Percentiles rank a stretch among this genome's conserved stretches.
phyloP scores from a whole-genome alignment of 2,329 filamentous ascomycete species.

The Simplicillium sp. region DNA sequence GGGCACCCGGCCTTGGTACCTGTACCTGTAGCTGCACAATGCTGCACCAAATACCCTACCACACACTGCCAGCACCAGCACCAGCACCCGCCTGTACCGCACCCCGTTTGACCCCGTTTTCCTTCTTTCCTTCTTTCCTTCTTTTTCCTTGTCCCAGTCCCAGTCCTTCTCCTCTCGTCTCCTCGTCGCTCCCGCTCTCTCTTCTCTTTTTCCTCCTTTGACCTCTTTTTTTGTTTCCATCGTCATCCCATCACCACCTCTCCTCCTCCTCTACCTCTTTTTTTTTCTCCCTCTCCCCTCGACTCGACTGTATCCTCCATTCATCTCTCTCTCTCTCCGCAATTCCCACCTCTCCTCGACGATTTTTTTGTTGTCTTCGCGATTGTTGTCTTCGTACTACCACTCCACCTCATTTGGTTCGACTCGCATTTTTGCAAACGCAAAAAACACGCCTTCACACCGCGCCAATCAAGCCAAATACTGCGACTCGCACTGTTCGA shows the following conservation, averaged over 20 bases:
- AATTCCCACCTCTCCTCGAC: neutral
- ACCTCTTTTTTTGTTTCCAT: constrained; percentile 13
- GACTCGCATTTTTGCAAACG: constrained; percentile 1
- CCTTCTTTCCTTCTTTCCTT: no score
- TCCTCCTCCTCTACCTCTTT: constrained; percentile 2
- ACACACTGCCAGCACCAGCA: no score
- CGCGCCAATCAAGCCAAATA: constrained; percentile 14
- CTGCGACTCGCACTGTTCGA: constrained; percentile 5
- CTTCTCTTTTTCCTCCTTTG: constrained; percentile 4
- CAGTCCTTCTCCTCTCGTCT: no score
- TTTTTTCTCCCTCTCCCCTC: constrained; percentile 3
- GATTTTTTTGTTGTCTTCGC: neutral
- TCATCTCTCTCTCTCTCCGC: neutral
- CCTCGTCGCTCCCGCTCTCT: neutral
- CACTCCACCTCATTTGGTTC: constrained; percentile 5
- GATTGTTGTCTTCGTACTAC: neutral
- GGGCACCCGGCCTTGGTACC: no score
- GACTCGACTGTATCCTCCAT: constrained; percentile 12
- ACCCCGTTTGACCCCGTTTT: no score
- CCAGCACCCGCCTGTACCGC: no score
- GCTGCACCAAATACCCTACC: no score
- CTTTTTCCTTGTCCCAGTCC: no score
- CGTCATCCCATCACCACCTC: constrained; percentile 3
- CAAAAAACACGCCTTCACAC: neutral
- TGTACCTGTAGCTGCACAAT: no score